phyloP scores from a whole-genome alignment of 257 asterid species.

The Solanum tarijense region DNA sequence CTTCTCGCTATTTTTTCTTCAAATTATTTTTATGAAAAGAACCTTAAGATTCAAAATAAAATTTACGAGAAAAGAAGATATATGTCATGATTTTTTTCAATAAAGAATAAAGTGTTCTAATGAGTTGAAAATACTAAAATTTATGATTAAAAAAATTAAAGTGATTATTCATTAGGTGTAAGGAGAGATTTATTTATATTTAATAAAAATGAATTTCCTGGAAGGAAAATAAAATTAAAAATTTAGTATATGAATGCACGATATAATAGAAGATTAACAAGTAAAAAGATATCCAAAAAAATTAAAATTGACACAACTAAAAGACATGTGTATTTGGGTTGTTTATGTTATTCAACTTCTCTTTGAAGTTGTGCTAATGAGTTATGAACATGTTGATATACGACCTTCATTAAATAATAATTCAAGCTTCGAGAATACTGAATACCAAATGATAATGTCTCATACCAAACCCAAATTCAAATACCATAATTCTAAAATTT shows the following conservation, averaged over 20 bases:
- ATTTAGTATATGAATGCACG: too few relatives aligned
- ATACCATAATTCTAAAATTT: too few relatives aligned
- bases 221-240: background rate
- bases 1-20: background rate
- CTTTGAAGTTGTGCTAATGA: too few relatives aligned
- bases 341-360: background rate
- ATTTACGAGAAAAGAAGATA: background rate
- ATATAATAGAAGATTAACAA: too few relatives aligned
- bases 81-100: background rate
- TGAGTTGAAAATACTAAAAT: background rate
- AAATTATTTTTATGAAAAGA: too few relatives aligned
- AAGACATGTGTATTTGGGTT: too few relatives aligned
- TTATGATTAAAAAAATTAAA: too few relatives aligned
- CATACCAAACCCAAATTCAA: background rate
- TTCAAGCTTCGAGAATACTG: fast-evolving
- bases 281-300: too few relatives aligned
- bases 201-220: too few relatives aligned
- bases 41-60: too few relatives aligned
- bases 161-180: background rate
- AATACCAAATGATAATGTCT: background rate
- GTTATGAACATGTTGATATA: background rate
- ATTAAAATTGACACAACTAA: too few relatives aligned
- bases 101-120: background rate
- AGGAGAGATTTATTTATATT: background rate
- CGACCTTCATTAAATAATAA: too few relatives aligned